These are phyloP conservation scores for Saturnispora dispora DNA, from an alignment of 805 yeast genomes.

Conservation along the genomic window DNA sequence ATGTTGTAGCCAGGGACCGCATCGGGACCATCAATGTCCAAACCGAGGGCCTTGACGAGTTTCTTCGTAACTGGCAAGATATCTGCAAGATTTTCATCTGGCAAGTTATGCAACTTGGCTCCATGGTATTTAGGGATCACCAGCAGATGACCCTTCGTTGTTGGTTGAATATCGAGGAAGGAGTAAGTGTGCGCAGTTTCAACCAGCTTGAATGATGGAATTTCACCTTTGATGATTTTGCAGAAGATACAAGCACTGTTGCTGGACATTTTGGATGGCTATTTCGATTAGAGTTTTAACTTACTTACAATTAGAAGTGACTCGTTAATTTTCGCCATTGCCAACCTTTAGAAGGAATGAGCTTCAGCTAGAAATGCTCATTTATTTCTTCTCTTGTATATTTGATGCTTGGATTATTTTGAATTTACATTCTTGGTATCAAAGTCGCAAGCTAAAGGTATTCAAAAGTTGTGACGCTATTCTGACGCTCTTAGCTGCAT, in stretches of 20 bases:
- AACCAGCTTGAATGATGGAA: conserved; percentile 82
- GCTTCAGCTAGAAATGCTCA: not conserved
- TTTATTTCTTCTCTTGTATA: not conserved
- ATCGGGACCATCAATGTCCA: conserved; percentile 51
- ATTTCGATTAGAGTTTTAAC: not conserved
- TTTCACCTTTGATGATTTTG: conserved; percentile 90
- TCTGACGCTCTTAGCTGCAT: too few relatives aligned
- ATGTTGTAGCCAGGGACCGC: conserved; percentile 72
- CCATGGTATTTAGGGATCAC: conserved; percentile 93
- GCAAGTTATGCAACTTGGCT: conserved; percentile 82
- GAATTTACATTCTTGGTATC: too few relatives aligned
- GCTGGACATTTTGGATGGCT: conserved; percentile 23
- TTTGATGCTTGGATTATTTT: not conserved
- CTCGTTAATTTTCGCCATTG: not conserved
- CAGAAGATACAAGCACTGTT: conserved; percentile 78
- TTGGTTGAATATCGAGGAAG: conserved; percentile 90
- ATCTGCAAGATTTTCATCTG: conserved; percentile 85
- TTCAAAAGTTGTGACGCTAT: too few relatives aligned
- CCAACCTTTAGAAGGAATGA: not conserved
- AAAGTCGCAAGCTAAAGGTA: too few relatives aligned
- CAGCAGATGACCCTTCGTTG: conserved; percentile 78
- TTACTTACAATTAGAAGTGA: not conserved
- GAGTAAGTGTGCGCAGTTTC: conserved; percentile 80
- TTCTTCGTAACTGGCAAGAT: conserved; percentile 83
- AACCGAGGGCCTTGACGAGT: conserved; percentile 62